phyloP scores from a whole-genome alignment of 73 alveolate genomes.

The Tetrahymena thermophila region DNA sequence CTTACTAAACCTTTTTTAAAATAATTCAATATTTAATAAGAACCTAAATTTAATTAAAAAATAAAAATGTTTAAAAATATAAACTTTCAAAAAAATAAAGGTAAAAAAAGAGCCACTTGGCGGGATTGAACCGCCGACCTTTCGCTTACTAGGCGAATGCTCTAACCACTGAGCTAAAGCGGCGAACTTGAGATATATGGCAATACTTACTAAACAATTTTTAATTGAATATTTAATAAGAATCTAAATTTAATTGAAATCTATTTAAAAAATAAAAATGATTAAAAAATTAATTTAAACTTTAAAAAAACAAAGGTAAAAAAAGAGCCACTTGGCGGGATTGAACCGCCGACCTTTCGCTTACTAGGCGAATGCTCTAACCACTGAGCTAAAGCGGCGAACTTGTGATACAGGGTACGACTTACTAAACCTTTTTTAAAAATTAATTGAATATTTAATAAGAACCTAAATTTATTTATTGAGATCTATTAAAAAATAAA shows the following conservation, averaged over 20 bases:
- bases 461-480: too few relatives aligned
- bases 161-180: conserved; percentile 4
- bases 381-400: background rate
- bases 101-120: background rate
- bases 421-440: too few relatives aligned
- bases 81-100: too few relatives aligned
- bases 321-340: background rate
- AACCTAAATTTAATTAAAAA: too few relatives aligned
- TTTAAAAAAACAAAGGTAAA: background rate
- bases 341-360: background rate
- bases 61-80: too few relatives aligned
- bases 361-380: background rate
- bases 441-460: too few relatives aligned
- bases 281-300: background rate
- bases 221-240: too few relatives aligned
- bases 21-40: too few relatives aligned
- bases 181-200: background rate
- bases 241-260: too few relatives aligned
- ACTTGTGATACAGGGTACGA: background rate
- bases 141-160: conserved; percentile 5
- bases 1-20: too few relatives aligned
- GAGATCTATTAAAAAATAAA: too few relatives aligned
- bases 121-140: conserved; percentile 8
- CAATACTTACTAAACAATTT: background rate
- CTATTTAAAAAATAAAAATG: too few relatives aligned